Evolutionary conservation across 371 early-diverging fungal genomes (phyloP).

Genomic region (Mortierella sp.): DNA sequence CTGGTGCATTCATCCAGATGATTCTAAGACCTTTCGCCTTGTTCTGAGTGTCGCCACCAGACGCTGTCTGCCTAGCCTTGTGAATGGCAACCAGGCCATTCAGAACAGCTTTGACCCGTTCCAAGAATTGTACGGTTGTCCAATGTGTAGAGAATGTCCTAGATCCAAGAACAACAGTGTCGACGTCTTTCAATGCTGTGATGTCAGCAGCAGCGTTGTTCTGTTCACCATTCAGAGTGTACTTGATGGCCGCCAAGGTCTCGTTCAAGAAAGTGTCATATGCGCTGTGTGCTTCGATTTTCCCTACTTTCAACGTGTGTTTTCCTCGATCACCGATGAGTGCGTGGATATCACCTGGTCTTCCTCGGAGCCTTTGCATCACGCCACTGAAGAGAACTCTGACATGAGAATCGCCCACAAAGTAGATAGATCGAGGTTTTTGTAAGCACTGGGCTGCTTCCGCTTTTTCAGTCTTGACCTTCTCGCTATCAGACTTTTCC

Average conservation of each 20-base stretch:
- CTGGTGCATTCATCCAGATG: conserved; percentile 31
- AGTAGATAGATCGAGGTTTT: conserved; percentile 13
- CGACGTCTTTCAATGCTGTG: background rate
- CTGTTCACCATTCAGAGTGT: background rate
- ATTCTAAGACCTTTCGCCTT: conserved; percentile 21
- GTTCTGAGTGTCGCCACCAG: background rate
- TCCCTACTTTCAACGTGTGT: conserved; percentile 1
- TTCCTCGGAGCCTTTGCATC: conserved; percentile 29
- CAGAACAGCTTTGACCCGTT: conserved; percentile 11
- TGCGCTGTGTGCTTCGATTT: conserved; percentile 10
- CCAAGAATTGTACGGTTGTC: conserved; percentile 15
- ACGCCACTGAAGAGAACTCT: conserved; percentile 16
- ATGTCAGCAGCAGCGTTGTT: background rate
- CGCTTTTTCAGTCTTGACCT: conserved; percentile 11
- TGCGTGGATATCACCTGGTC: conserved; percentile 10
- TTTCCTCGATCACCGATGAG: background rate
- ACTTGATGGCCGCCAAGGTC: conserved; percentile 6
- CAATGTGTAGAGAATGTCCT: conserved; percentile 11
- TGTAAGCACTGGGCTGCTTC: conserved; percentile 15
- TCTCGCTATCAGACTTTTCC: conserved; percentile 5
- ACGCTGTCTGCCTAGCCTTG: conserved; percentile 1
- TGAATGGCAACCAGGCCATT: conserved; percentile 10
- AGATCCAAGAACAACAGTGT: conserved; percentile 30
- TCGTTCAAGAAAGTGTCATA: conserved; percentile 13
- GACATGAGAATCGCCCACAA: conserved; percentile 38